Percentiles rank a stretch among this genome's conserved stretches.
phyloP scores from a whole-genome alignment of 2,329 filamentous ascomycete species.

The Cercospora zeae-maydis region DNA sequence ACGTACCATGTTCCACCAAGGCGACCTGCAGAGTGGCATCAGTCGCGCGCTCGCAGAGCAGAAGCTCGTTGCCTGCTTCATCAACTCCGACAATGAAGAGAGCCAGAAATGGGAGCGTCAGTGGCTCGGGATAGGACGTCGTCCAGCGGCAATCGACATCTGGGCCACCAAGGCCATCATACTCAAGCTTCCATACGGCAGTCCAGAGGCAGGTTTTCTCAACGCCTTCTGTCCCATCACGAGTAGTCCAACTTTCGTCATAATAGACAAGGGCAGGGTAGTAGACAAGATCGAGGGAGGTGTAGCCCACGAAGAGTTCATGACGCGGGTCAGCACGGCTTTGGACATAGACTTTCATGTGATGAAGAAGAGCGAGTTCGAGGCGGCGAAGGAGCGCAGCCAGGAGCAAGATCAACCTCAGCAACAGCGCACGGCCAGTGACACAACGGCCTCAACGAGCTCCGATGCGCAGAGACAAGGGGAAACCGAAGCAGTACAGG shows the following conservation, averaged over 20 bases:
- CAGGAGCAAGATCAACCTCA: background rate
- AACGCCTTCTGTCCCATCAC: slow-evolving; percentile 78
- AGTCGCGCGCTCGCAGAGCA: slow-evolving; percentile 66
- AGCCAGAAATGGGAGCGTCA: slow-evolving; percentile 50
- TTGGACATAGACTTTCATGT: slow-evolving; percentile 33
- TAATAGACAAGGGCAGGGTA: slow-evolving; percentile 71
- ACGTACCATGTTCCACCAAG: slow-evolving; percentile 72
- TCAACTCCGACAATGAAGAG: slow-evolving; percentile 63
- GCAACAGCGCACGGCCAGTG: background rate
- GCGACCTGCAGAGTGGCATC: slow-evolving; percentile 77
- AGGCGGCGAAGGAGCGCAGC: slow-evolving; percentile 7
- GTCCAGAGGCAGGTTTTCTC: slow-evolving; percentile 76
- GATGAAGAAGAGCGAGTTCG: slow-evolving; percentile 11
- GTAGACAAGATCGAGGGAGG: slow-evolving; percentile 71
- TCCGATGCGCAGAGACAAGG: background rate
- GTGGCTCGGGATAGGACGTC: slow-evolving; percentile 27
- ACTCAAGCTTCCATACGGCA: slow-evolving; percentile 67
- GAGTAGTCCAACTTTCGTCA: slow-evolving; percentile 70
- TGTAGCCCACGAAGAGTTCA: slow-evolving; percentile 61
- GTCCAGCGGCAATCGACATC: slow-evolving; percentile 34
- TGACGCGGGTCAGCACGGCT: slow-evolving; percentile 51
- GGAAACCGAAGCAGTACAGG: background rate
- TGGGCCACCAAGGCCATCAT: slow-evolving; percentile 63
- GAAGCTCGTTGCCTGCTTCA: slow-evolving; percentile 81
- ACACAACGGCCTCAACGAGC: background rate